These are phyloP conservation scores for Rubia occidens DNA, from an alignment of 305 asterid genomes.

Conservation along the genomic window DNA sequence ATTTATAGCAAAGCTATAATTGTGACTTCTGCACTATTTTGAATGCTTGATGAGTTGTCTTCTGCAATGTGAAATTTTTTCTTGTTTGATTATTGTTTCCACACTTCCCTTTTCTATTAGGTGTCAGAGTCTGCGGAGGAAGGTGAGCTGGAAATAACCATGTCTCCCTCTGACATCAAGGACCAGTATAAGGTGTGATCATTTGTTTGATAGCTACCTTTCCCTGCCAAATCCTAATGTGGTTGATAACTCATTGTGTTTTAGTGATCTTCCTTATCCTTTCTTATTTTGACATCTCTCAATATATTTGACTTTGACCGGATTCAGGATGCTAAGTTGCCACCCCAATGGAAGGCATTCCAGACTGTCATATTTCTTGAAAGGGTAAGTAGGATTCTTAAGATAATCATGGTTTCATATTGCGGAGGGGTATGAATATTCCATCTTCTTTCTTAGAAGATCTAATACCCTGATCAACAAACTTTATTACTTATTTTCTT, in stretches of 20 bases:
- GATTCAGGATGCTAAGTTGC: conserved; percentile 57
- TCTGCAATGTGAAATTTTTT: not conserved
- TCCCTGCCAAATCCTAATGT: not conserved
- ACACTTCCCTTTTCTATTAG: conserved; percentile 26
- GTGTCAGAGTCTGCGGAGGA: conserved; percentile 37
- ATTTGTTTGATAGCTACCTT: not conserved
- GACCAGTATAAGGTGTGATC: conserved; percentile 59
- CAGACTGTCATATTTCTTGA: conserved; percentile 82
- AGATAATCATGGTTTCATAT: not conserved
- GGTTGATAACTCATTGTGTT: conserved; percentile 1
- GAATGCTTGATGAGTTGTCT: not conserved
- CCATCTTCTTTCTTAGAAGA: not conserved
- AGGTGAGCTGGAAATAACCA: conserved; percentile 35
- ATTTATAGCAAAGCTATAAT: not conserved
- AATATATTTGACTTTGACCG: conserved; percentile 12
- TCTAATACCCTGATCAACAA: not conserved
- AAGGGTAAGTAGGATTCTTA: conserved; percentile 33
- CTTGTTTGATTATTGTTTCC: not conserved
- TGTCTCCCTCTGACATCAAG: conserved; percentile 59
- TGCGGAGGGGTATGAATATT: not conserved
- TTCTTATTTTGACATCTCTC: not conserved
- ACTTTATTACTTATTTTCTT: not conserved
- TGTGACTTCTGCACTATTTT: not conserved
- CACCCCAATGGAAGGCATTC: conserved; percentile 86
- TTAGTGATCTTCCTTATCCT: conserved; percentile 3